Evolutionary conservation across 192 early-diverging fungal genomes (phyloP).

Genomic region (Coemansia sp.): DNA sequence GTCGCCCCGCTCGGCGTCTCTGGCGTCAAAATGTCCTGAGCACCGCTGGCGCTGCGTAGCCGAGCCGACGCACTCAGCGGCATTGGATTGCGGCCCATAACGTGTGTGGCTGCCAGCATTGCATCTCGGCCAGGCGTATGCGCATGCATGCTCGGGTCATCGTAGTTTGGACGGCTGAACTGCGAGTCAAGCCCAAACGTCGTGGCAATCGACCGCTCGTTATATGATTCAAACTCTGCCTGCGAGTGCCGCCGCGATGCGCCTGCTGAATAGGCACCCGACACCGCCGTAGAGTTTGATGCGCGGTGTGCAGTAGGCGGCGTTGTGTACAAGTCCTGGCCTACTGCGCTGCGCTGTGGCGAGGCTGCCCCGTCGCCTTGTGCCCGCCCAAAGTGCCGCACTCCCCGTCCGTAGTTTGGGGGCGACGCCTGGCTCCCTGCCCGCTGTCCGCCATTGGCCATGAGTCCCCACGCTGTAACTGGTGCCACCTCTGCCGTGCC

Average conservation of each 20-base stretch:
- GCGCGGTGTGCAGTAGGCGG: slow-evolving; percentile 41
- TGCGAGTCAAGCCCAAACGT: slow-evolving; percentile 35
- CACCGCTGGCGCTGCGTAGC: slow-evolving; percentile 11
- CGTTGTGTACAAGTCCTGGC: slow-evolving; percentile 17
- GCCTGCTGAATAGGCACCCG: slow-evolving; percentile 8
- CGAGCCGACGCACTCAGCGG: slow-evolving; percentile 5
- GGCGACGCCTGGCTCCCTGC: slow-evolving; percentile 8
- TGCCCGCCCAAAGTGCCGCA: slow-evolving; percentile 3
- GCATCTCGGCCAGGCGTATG: slow-evolving; percentile 40
- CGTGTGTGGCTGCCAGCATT: slow-evolving; percentile 19
- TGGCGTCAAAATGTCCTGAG: slow-evolving; percentile 13
- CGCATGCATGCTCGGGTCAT: slow-evolving; percentile 42
- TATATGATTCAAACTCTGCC: slow-evolving; percentile 34
- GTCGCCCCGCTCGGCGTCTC: slow-evolving; percentile 28
- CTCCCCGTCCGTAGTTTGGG: slow-evolving; percentile 14
- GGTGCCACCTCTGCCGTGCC: slow-evolving; percentile 29
- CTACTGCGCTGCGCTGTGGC: slow-evolving; percentile 15
- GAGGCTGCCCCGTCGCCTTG: slow-evolving; percentile 11
- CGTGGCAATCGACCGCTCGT: slow-evolving; percentile 33
- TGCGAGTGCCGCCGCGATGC: slow-evolving; percentile 33
- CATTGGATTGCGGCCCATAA: slow-evolving; percentile 15
- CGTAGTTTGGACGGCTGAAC: slow-evolving; percentile 25
- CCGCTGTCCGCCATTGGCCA: slow-evolving; percentile 12
- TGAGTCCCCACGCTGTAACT: slow-evolving; percentile 30
- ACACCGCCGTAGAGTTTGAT: slow-evolving; percentile 37